These are phyloP conservation scores for Tylopilus plumbeoviolaceoides DNA, from an alignment of 768 basidiomycete genomes.

Conservation along the genomic window DNA sequence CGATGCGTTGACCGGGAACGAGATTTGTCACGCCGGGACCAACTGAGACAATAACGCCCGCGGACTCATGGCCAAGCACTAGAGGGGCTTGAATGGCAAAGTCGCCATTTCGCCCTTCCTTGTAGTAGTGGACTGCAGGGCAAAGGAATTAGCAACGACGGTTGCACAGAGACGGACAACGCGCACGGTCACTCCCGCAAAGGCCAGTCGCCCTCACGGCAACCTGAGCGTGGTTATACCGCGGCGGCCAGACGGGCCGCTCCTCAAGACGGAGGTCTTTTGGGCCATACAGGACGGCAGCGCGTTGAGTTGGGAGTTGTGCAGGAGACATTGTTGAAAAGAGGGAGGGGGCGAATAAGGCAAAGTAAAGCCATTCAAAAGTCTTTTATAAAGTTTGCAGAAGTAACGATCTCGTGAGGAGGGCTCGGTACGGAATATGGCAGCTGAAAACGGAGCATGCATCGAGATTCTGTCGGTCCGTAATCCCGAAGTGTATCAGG, in stretches of 20 bases:
- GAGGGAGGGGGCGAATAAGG: conserved; percentile 19
- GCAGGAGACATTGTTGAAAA: conserved; percentile 40
- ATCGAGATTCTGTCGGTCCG: conserved; percentile 30
- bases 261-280: conserved; percentile 79
- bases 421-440: conserved; percentile 24
- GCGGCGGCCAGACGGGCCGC: conserved; percentile 69
- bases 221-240: conserved; percentile 73
- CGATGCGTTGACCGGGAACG: conserved; percentile 79
- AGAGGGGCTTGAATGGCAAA: conserved; percentile 84
- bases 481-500: conserved; percentile 23
- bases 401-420: conserved; percentile 34
- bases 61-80: conserved; percentile 90
- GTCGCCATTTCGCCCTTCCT: conserved; percentile 86
- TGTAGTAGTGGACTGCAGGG: conserved; percentile 81
- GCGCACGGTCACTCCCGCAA: conserved; percentile 80
- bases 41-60: conserved; percentile 84
- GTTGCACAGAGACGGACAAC: neutral
- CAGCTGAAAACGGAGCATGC: conserved; percentile 21
- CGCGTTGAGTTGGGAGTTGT: conserved; percentile 54
- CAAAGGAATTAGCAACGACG: neutral
- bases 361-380: conserved; percentile 22
- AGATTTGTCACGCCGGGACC: conserved; percentile 65
- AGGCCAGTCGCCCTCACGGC: conserved; percentile 80
- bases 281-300: conserved; percentile 80
- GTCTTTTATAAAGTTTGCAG: conserved; percentile 33